Percentiles rank a stretch among this genome's conserved stretches.
phyloP scores from a whole-genome alignment of 2,329 filamentous ascomycete genomes.

The Ophiocordyceps camponoti-saundersi region DNA sequence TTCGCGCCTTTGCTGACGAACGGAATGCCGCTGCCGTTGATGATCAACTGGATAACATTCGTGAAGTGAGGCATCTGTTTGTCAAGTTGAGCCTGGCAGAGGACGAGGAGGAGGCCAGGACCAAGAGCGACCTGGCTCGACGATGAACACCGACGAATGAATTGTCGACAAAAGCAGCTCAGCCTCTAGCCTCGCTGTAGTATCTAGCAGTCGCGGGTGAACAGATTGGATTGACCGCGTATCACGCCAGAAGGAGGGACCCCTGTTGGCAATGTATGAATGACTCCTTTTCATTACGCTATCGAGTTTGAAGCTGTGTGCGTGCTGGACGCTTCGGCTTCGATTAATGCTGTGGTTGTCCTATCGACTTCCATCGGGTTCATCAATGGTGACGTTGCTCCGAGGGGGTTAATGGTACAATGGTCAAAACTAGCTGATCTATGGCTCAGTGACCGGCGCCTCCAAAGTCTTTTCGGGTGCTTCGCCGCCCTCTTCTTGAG shows the following conservation, averaged over 20 bases:
- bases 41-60: conserved; percentile 45
- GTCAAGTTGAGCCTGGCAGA: conserved; percentile 29
- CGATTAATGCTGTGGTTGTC: background rate
- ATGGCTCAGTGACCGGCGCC: background rate
- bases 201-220: background rate
- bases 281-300: background rate
- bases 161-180: background rate
- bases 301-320: background rate
- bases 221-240: background rate
- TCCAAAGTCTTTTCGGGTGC: background rate
- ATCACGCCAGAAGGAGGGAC: background rate
- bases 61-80: conserved; percentile 62
- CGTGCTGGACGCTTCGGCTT: background rate
- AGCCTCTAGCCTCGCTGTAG: background rate
- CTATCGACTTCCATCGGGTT: background rate
- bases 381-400: background rate
- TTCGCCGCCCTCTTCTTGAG: background rate
- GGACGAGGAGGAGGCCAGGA: background rate
- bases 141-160: background rate
- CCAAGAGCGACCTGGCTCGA: background rate
- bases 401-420: background rate
- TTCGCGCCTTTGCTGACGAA: conserved; percentile 70
- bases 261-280: background rate
- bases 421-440: background rate
- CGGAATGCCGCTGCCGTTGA: conserved; percentile 45